Conservation (phyloP, 2,329 filamentous ascomycete species). For the Arachnomyces sp. region DNA sequence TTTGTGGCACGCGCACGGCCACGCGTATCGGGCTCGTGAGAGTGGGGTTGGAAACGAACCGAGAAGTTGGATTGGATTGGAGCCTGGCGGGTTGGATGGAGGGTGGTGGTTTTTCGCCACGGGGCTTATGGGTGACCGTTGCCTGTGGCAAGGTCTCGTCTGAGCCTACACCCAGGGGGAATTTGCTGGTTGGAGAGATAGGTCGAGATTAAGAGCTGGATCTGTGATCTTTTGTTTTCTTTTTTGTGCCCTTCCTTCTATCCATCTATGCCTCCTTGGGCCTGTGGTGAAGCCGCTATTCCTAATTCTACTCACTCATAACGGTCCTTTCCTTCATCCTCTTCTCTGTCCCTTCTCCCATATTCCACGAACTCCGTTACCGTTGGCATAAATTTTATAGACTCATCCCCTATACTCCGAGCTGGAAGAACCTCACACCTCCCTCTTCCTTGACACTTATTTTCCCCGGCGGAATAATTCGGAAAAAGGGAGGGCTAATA, state of each 20-base stretch:
- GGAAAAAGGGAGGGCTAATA: too few relatives aligned
- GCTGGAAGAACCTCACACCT: conserved; percentile 32
- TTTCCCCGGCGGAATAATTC: too few relatives aligned
- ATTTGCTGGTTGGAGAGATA: too few relatives aligned
- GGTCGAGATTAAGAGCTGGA: background rate
- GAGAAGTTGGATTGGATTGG: conserved; percentile 3
- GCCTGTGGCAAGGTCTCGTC: background rate
- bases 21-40: conserved; percentile 5
- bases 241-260: background rate
- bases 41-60: conserved; percentile 3
- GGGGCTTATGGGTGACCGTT: conserved; percentile 6
- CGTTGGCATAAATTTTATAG: conserved; percentile 33
- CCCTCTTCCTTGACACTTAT: conserved; percentile 16
- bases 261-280: conserved; percentile 8
- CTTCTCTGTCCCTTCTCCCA: conserved; percentile 1
- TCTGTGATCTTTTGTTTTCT: conserved; percentile 5
- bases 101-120: conserved; percentile 11
- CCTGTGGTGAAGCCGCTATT: conserved; percentile 18
- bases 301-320: conserved; percentile 1
- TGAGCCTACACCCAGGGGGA: too few relatives aligned
- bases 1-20: conserved; percentile 11
- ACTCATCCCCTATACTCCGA: conserved; percentile 50
- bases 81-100: conserved; percentile 1
- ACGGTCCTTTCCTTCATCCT: background rate
- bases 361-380: conserved; percentile 10